Percentiles rank a stretch among this genome's conserved stretches.
phyloP scores from a whole-genome alignment of 139 green algal species.

The Tetradesmus lagerheimii region DNA sequence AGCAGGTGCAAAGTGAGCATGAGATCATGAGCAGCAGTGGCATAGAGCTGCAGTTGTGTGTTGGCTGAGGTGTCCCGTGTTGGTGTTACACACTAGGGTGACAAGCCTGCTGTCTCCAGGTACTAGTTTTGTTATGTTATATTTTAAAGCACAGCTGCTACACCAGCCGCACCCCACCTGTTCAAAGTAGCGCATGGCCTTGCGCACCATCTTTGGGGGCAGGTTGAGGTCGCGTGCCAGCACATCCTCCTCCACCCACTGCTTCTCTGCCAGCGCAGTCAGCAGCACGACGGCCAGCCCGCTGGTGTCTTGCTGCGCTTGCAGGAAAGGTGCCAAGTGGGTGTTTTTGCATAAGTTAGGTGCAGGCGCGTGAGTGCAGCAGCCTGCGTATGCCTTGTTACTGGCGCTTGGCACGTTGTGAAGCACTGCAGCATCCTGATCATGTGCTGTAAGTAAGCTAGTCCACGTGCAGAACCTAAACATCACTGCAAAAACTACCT shows the following conservation, averaged over 20 bases:
- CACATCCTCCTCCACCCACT: slow-evolving; percentile 65
- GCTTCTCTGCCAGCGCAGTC: slow-evolving; percentile 55
- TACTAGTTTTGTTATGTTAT: no score
- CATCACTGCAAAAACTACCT: no score
- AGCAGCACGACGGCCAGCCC: slow-evolving; percentile 69
- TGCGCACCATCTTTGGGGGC: slow-evolving; percentile 55
- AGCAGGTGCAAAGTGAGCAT: background rate
- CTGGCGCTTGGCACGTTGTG: background rate
- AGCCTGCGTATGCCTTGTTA: background rate
- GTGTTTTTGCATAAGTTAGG: background rate
- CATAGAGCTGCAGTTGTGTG: background rate
- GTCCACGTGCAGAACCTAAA: no score
- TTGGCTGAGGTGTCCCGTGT: no score
- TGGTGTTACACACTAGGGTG: background rate
- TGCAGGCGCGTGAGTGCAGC: background rate
- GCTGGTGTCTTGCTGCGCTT: slow-evolving; percentile 48
- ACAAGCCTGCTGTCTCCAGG: no score
- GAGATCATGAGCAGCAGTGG: background rate
- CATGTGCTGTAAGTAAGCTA: no score
- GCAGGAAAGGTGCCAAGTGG: background rate
- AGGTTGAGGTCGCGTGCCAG: slow-evolving; percentile 56
- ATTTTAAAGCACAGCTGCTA: background rate
- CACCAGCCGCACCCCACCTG: slow-evolving; percentile 18
- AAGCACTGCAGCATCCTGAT: background rate
- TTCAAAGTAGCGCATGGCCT: slow-evolving; percentile 58